These are phyloP conservation scores for Schizopora paradoxa DNA, from an alignment of 1,284 basidiomycete species.

Conservation along the genomic window DNA sequence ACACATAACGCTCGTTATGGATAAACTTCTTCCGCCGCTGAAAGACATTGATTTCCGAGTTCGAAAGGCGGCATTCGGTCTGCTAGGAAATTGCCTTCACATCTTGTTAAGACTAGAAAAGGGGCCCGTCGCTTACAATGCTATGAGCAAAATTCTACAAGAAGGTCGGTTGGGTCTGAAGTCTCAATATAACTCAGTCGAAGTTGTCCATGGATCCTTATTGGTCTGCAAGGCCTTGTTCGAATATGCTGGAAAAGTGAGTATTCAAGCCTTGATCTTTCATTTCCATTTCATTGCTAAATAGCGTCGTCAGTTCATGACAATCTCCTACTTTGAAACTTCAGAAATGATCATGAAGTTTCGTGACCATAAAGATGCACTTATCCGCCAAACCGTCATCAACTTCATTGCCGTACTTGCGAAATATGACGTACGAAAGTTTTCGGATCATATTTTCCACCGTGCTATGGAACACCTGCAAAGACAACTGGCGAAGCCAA, in stretches of 20 bases:
- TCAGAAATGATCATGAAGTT: conserved; percentile 91
- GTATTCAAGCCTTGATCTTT: conserved; percentile 19
- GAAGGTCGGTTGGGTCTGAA: conserved; percentile 88
- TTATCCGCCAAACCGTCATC: conserved; percentile 90
- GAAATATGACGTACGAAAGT: conserved; percentile 90
- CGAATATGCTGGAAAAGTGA: conserved; percentile 88
- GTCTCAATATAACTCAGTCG: conserved; percentile 59
- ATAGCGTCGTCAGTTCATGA: conserved; percentile 71
- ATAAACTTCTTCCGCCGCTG: conserved; percentile 86
- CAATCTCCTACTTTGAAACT: conserved; percentile 82
- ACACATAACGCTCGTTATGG: conserved; percentile 82
- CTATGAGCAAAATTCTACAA: conserved; percentile 75
- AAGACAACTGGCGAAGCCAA: conserved; percentile 83
- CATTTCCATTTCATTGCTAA: no score
- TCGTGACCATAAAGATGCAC: conserved; percentile 80
- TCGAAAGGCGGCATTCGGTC: conserved; percentile 85
- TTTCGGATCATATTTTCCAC: conserved; percentile 85
- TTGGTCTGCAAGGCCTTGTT: conserved; percentile 90
- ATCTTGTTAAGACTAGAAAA: conserved; percentile 74
- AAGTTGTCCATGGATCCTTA: conserved; percentile 92
- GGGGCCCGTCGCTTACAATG: conserved; percentile 58
- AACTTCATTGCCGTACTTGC: conserved; percentile 91
- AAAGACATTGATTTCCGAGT: conserved; percentile 82
- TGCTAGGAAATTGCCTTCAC: conserved; percentile 85
- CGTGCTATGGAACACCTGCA: conserved; percentile 89